Conservation (phyloP, 140 eudicot species). For the Ambrosia hybrid region DNA sequence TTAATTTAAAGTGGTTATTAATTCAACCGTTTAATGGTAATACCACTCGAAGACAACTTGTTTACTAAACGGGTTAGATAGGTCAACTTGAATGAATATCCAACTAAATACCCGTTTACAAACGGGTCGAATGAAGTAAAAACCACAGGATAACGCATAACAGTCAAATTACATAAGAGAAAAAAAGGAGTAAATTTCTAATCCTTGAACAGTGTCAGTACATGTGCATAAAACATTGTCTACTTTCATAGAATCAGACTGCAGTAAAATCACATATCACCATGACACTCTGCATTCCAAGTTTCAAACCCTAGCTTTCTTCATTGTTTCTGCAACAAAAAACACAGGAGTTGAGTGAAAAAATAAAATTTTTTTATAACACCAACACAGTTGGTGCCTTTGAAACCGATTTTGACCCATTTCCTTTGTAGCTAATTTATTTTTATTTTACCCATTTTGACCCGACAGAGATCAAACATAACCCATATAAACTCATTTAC, state of each 20-base stretch:
- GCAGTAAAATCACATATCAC: neutral
- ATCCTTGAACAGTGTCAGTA: neutral
- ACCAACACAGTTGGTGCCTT: neutral
- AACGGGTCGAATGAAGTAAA: neutral
- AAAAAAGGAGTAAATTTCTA: neutral
- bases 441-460: neutral
- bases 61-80: too few relatives aligned
- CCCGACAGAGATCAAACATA: neutral
- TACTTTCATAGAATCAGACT: too few relatives aligned
- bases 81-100: too few relatives aligned
- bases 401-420: neutral
- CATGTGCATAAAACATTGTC: neutral
- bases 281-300: neutral
- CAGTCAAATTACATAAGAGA: too few relatives aligned
- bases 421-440: neutral
- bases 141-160: neutral
- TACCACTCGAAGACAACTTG: too few relatives aligned
- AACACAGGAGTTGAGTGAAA: neutral
- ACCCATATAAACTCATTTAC: neutral
- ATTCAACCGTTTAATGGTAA: too few relatives aligned
- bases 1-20: too few relatives aligned
- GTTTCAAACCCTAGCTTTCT: neutral
- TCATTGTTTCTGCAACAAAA: neutral
- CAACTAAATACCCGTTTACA: too few relatives aligned
- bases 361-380: too few relatives aligned